Evolutionary conservation across 768 basidiomycete species (phyloP).

Genomic region (Trametes cingulata): DNA sequence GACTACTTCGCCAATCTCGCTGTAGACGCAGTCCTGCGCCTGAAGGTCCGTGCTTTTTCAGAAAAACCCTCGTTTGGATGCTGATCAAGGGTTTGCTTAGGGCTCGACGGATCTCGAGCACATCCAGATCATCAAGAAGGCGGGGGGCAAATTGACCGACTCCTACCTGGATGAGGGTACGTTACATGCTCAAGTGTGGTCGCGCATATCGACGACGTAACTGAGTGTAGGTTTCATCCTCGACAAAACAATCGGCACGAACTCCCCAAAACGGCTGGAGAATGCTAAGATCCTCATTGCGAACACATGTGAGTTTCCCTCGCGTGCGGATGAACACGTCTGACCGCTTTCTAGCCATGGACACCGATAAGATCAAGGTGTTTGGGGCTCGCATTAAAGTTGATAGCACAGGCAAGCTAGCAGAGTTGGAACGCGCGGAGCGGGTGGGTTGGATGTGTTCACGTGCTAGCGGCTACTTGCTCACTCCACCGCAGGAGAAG

Average conservation of each 20-base stretch:
- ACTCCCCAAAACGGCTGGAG: slow-evolving; percentile 92
- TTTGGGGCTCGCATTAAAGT: slow-evolving; percentile 97
- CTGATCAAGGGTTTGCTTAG: slow-evolving; percentile 36
- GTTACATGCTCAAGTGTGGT: slow-evolving; percentile 4
- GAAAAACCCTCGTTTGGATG: slow-evolving; percentile 3
- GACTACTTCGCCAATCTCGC: slow-evolving; percentile 97
- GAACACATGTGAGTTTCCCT: slow-evolving; percentile 79
- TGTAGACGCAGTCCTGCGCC: slow-evolving; percentile 90
- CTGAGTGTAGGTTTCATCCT: slow-evolving; percentile 82
- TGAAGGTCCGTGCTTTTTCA: slow-evolving; percentile 58
- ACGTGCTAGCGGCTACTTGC: background rate
- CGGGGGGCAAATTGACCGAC: slow-evolving; percentile 97
- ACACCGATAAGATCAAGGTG: slow-evolving; percentile 99
- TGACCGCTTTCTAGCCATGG: slow-evolving; percentile 71
- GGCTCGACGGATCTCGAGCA: slow-evolving; percentile 97
- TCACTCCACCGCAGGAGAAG: slow-evolving; percentile 73
- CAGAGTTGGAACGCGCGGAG: slow-evolving; percentile 97
- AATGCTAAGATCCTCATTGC: slow-evolving; percentile 96
- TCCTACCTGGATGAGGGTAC: slow-evolving; percentile 96
- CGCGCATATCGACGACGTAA: background rate
- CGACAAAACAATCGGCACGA: slow-evolving; percentile 92
- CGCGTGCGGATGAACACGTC: slow-evolving; percentile 1
- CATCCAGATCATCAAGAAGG: slow-evolving; percentile 99
- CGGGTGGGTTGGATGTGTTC: slow-evolving; percentile 47
- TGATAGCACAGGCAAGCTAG: slow-evolving; percentile 93